Evolutionary conservation across 345 rosid genomes (phyloP).

Genomic region (Lagerstroemia speciosa): DNA sequence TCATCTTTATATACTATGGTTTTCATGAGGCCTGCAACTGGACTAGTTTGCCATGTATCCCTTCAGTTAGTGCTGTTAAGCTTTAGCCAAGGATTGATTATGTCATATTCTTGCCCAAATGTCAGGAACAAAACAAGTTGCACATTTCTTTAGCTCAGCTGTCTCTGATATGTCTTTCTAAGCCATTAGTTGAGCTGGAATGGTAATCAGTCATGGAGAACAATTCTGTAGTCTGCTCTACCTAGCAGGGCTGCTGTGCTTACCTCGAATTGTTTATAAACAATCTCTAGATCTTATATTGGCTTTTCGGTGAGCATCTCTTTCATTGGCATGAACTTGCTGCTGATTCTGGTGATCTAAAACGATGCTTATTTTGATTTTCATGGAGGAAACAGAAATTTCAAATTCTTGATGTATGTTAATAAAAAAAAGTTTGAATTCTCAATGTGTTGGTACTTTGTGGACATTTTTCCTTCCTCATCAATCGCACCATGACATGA

Average conservation of each 20-base stretch:
- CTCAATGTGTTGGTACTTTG: too few species aligned
- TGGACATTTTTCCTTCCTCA: too few species aligned
- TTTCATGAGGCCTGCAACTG: not conserved
- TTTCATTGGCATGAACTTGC: not conserved
- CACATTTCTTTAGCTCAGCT: not conserved
- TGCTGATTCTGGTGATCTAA: not conserved
- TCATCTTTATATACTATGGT: not conserved
- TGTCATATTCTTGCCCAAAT: not conserved
- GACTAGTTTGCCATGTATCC: not conserved
- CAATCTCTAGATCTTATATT: too few species aligned
- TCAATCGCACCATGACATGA: too few species aligned
- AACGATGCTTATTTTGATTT: too few species aligned
- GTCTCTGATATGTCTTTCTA: not conserved
- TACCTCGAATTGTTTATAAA: not conserved
- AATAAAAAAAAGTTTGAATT: too few species aligned
- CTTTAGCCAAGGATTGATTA: not conserved
- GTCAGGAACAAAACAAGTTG: not conserved
- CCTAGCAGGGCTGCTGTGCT: not conserved
- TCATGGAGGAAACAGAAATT: not conserved
- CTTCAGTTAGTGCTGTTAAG: not conserved
- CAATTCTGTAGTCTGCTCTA: not conserved
- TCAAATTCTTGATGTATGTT: not conserved
- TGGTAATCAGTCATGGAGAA: not conserved
- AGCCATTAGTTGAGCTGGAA: not conserved
- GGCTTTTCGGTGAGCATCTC: too few species aligned